Evolutionary conservation across 140 eudicot genomes (phyloP), one percentile per base, ranked within the genome.

Genomic region (Senecio squalidus): DNA sequence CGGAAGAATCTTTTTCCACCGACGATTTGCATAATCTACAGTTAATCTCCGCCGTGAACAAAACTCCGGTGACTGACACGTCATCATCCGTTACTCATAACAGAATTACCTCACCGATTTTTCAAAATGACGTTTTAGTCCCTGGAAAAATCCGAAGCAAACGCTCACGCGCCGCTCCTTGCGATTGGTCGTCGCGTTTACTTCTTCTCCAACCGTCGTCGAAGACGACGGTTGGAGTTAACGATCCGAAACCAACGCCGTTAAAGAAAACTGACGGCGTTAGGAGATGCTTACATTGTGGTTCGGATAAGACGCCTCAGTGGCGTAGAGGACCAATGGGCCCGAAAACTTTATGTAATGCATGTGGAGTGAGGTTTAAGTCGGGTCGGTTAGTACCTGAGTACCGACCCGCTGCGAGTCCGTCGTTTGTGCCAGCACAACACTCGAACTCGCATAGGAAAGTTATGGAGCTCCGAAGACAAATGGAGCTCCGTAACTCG

Each of bases 241-340:
- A 39, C 58, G 27, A 18, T 27, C 55, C 28, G 26, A 62, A 68
- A 62, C 28, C 80, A 58, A 47, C 70, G 51, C 36, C 79, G 79
- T 10, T 27, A 1, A 86, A n/a, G n/a, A n/a, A n/a, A n/a, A n/a
- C 79, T 2, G 45, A 76, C 18, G 55, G 69, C 1, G 84, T 70
- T 1, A 74, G 96, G 64, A 72, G 76, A 59, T 92, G 98, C 64
- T 78, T 87, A 40, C 98, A 92, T 62, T 92, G 98, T 45, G 95
- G 84, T 16, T 88, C 98, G 15, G 98, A 92, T 28, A 92, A 87
- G 79, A 92, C 98, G 1, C 98, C 98, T 4, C 98, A 92, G 30
- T 87, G 98, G 98, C 74, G 98, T 49, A 87, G 89, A 23, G 98
- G 98, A 26, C 98, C 96, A 0, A 68, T 92, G 83, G 98, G 98